These are phyloP conservation scores for Thermomucor indicae-seudaticae DNA, from an alignment of 371 early-diverging fungal genomes.

Conservation along the genomic window DNA sequence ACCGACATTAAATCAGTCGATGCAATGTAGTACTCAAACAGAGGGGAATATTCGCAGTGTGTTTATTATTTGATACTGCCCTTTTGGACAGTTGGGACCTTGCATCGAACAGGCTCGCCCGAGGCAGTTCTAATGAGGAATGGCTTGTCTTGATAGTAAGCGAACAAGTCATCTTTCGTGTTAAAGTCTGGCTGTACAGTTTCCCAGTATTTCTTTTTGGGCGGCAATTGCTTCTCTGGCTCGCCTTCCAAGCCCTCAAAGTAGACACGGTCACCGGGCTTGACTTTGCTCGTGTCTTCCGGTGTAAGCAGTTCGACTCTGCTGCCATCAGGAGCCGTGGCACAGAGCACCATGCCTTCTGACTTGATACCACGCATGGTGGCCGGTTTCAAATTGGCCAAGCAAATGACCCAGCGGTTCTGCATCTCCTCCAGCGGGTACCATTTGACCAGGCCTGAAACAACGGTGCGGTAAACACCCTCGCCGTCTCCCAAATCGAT, in stretches of 20 bases:
- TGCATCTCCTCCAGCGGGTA: constrained; percentile 87
- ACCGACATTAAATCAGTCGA: too few species aligned
- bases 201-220: constrained; percentile 98
- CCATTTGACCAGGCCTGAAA: constrained; percentile 91
- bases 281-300: constrained; percentile 69
- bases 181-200: constrained; percentile 91
- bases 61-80: constrained; percentile 71
- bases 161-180: constrained; percentile 76
- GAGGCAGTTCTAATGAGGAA: constrained; percentile 56
- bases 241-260: constrained; percentile 87
- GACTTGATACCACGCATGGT: constrained; percentile 95
- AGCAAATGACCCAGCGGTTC: constrained; percentile 39
- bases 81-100: constrained; percentile 58
- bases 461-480: constrained; percentile 81
- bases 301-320: constrained; percentile 91
- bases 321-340: constrained; percentile 78
- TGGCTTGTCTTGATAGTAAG: constrained; percentile 63
- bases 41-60: too few species aligned
- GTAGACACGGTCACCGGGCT: constrained; percentile 88
- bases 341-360: constrained; percentile 92
- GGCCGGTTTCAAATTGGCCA: constrained; percentile 90
- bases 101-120: constrained; percentile 54
- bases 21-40: too few species aligned
- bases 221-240: constrained; percentile 89
- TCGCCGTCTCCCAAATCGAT: constrained; percentile 86